Evolutionary conservation across 208 protist species (phyloP).

Genomic region (Angomonas deanei): DNA sequence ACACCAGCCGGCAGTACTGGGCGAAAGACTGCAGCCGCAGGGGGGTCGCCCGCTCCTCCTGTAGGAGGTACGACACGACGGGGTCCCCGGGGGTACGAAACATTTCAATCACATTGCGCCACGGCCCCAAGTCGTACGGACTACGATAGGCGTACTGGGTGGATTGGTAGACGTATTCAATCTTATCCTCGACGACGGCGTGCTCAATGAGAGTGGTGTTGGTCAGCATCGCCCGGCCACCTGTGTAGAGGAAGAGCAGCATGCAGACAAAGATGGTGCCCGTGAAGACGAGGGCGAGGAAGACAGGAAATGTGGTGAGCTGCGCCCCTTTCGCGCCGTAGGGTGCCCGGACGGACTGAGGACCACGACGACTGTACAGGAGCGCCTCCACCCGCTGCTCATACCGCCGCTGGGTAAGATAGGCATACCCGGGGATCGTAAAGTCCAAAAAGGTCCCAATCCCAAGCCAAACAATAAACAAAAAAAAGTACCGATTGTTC

Average conservation of each 20-base stretch:
- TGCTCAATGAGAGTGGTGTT: constrained; percentile 72
- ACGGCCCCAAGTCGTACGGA: constrained; percentile 69
- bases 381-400: constrained; percentile 4
- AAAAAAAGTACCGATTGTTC: constrained; percentile 81
- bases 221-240: constrained; percentile 13
- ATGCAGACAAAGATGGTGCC: constrained; percentile 43
- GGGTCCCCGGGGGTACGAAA: constrained; percentile 54
- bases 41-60: background rate
- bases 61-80: constrained; percentile 19
- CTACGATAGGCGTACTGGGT: constrained; percentile 32
- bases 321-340: constrained; percentile 20
- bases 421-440: constrained; percentile 26
- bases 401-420: constrained; percentile 16
- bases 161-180: constrained; percentile 12
- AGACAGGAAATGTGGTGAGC: constrained; percentile 23
- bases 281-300: constrained; percentile 25
- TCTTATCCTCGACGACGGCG: constrained; percentile 33
- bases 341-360: constrained; percentile 5
- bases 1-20: background rate
- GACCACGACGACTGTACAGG: constrained; percentile 3
- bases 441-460: constrained; percentile 23
- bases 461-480: constrained; percentile 58
- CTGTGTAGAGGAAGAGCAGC: constrained; percentile 40
- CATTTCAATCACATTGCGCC: constrained; percentile 54
- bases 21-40: background rate